phyloP scores from a whole-genome alignment of 192 early-diverging fungal genomes.

The Linnemannia hyalina region DNA sequence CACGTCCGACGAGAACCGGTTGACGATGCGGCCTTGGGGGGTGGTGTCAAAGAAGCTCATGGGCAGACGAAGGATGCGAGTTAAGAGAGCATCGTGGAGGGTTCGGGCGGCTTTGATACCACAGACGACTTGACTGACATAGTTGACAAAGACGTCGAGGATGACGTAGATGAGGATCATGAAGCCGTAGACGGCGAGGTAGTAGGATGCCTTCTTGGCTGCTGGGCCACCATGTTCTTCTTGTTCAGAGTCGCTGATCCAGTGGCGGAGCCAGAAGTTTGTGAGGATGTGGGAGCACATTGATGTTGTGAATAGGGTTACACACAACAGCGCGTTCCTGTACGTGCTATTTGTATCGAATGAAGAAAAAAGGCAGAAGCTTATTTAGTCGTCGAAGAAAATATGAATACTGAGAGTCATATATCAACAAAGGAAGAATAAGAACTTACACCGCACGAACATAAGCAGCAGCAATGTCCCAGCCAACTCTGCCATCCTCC shows the following conservation, averaged over 20 bases:
- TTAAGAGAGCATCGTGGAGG: slow-evolving; percentile 40
- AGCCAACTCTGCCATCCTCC: slow-evolving; percentile 82
- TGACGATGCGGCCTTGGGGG: slow-evolving; percentile 84
- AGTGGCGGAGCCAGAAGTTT: slow-evolving; percentile 20
- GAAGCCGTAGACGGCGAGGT: slow-evolving; percentile 11
- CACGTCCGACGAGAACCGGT: slow-evolving; percentile 91
- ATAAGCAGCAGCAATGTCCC: slow-evolving; percentile 80
- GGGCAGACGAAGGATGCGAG: slow-evolving; percentile 56
- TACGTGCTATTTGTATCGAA: slow-evolving; percentile 1
- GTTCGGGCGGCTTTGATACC: slow-evolving; percentile 35
- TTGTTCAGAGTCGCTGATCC: slow-evolving; percentile 6
- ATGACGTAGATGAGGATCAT: slow-evolving; percentile 18
- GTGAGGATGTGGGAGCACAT: slow-evolving; percentile 1
- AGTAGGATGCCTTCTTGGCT: neutral
- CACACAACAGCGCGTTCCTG: neutral
- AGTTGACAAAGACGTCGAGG: slow-evolving; percentile 14
- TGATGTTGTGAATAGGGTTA: neutral
- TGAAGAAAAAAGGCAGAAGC: neutral
- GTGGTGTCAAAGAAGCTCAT: slow-evolving; percentile 83
- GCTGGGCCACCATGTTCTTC: neutral
- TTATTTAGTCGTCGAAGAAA: no score
- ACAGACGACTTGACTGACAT: slow-evolving; percentile 16
- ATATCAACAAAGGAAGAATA: neutral
- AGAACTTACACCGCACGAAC: slow-evolving; percentile 60
- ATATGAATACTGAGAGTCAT: no score